These are phyloP conservation scores for Anthracocystis panici-leucophaei DNA, from an alignment of 1,284 basidiomycete genomes.

Conservation along the genomic window DNA sequence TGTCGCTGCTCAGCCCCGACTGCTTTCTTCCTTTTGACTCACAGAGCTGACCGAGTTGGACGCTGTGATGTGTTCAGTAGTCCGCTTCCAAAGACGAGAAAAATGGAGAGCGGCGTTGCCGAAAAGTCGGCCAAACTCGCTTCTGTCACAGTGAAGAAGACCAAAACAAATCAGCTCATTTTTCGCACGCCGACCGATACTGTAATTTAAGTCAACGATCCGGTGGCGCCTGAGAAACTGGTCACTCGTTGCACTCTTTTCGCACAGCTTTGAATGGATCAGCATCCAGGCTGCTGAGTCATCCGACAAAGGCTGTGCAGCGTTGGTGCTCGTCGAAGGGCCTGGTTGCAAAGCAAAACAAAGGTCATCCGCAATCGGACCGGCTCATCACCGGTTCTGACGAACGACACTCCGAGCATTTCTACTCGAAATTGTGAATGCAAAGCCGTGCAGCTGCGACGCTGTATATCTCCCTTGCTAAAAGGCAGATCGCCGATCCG, in stretches of 20 bases:
- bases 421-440: no score
- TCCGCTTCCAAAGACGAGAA: not conserved
- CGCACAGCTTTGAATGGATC: not conserved
- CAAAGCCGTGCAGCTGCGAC: no score
- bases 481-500: no score
- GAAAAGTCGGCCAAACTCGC: slow-evolving; percentile 1
- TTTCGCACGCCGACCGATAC: not conserved
- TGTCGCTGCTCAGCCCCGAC: not conserved
- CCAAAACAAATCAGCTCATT: slow-evolving; percentile 9
- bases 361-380: no score
- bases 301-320: not conserved
- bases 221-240: not conserved
- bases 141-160: not conserved
- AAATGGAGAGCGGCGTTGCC: not conserved
- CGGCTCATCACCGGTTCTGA: no score
- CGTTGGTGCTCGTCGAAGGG: no score
- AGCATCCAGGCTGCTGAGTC: not conserved
- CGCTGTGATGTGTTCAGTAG: not conserved
- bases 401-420: no score
- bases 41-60: not conserved
- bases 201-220: not conserved
- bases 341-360: no score
- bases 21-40: not conserved
- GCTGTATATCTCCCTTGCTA: no score
- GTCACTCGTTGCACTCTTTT: not conserved